Conservation (phyloP, 2,329 filamentous ascomycete genomes). For the Fusarium bactridioides region DNA sequence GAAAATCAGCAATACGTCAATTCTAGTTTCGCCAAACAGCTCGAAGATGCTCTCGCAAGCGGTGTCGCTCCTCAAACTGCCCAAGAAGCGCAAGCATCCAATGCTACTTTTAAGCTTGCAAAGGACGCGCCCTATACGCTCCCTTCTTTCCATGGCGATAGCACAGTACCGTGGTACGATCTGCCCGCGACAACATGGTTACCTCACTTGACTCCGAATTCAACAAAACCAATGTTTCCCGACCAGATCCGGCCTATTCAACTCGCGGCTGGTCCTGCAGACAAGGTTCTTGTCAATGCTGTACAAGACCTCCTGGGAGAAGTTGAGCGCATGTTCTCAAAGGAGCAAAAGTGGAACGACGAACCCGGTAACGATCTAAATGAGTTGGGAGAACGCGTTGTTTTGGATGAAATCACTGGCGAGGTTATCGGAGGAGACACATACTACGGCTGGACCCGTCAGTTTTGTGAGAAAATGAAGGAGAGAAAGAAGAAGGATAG, state of each 20-base stretch:
- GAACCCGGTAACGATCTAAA: slow-evolving; percentile 70
- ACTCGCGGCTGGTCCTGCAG: slow-evolving; percentile 72
- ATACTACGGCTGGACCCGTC: slow-evolving; percentile 87
- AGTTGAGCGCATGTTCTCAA: slow-evolving; percentile 72
- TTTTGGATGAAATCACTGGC: slow-evolving; percentile 71
- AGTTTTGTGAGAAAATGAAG: slow-evolving; percentile 85
- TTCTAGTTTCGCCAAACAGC: slow-evolving; percentile 59
- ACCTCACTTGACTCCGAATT: slow-evolving; percentile 79
- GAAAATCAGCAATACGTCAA: slow-evolving; percentile 70
- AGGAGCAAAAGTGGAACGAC: slow-evolving; percentile 57
- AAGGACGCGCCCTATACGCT: slow-evolving; percentile 73
- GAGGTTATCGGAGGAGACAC: slow-evolving; percentile 72
- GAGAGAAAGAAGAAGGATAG: slow-evolving; percentile 51
- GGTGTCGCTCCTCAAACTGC: slow-evolving; percentile 40
- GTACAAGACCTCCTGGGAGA: slow-evolving; percentile 76
- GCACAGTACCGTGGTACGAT: slow-evolving; percentile 78
- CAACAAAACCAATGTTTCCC: slow-evolving; percentile 75
- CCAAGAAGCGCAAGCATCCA: slow-evolving; percentile 30
- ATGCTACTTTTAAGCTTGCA: slow-evolving; percentile 49
- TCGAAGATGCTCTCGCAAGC: slow-evolving; percentile 65
- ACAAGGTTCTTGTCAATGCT: slow-evolving; percentile 69
- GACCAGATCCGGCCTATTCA: slow-evolving; percentile 75
- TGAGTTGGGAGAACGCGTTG: slow-evolving; percentile 74
- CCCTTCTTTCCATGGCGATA: slow-evolving; percentile 80
- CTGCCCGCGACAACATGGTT: slow-evolving; percentile 84